Base-by-base conservation (phyloP, 176 grass and related monocot genomes). In the Lolium rigidum region DNA sequence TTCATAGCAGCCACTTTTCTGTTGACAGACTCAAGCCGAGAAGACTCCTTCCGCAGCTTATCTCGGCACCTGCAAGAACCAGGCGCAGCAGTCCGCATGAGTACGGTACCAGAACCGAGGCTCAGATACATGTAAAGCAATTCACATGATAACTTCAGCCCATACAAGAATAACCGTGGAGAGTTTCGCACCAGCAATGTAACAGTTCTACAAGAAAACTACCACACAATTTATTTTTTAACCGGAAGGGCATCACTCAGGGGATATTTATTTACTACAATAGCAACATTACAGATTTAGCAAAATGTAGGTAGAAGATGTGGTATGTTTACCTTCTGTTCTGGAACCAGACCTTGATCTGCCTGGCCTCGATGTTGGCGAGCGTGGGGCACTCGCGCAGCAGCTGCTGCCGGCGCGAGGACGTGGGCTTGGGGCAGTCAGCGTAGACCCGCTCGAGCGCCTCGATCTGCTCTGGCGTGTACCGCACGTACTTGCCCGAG, bases 341-440 rank as follows among this genome's bases (percentile, higher is more conserved):
- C 65, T 99, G 97, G 60, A 99, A 99, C 97, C 97, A 99, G 24
- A 99, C 97, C n/a, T 99, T 99, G 89, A 99, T 96, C 84, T 99
- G 97, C 80, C 94, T 99, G 0, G 90, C 90, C 87, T 99, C 97
- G 10, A 99, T 99, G 86, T 99, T 94, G 21, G 90, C 69, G 22
- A 99, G 92, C 37, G 96, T 85, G 0, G 88, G 94, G 44, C 97
- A 99, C 81, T 99, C 97, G 6, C 97, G 92, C 61, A 99, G 82
- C 79, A 99, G 57, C 56, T 96, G 97, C 80, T 99, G 97, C 0
- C 97, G 67, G 10, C 97, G 90, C 4, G 83, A 89, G 48, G 97
- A 99, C 71, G 86, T 99, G 0, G 97, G 97, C 82, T 99, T 99
- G 22, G 97, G 92, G 88, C 97, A 99, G 35, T 99, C 92, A 1